A percentile compares a stretch with the other conserved stretches of the same genome.
Conservation (phyloP, 73 alveolate species). For the Paraurostyla sp. region DNA sequence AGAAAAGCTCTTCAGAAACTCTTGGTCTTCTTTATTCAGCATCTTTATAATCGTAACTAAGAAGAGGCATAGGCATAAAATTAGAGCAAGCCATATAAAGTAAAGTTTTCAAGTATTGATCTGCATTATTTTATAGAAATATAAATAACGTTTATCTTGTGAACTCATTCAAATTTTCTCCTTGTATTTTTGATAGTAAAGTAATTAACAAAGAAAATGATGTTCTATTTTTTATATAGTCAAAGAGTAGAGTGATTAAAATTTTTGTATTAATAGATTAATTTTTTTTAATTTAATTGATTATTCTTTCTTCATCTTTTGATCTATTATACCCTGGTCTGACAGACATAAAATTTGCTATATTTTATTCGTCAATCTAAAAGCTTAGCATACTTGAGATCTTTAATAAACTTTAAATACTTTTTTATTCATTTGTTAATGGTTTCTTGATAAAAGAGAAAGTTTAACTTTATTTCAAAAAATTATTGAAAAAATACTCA, state of each 20-base stretch:
- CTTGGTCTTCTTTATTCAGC: not conserved
- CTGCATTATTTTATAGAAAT: not conserved
- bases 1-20: constrained; percentile 37
- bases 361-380: not conserved
- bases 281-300: no score
- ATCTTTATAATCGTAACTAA: constrained; percentile 12
- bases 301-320: not conserved
- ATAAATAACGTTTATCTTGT: not conserved
- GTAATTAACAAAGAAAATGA: not conserved
- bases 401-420: no score
- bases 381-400: not conserved
- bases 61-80: constrained; percentile 9
- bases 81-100: not conserved
- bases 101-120: not conserved
- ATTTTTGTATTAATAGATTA: not conserved
- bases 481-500: no score
- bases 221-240: not conserved
- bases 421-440: no score
- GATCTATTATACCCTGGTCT: not conserved
- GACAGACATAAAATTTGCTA: not conserved
- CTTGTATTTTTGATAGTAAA: not conserved
- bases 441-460: no score
- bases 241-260: not conserved
- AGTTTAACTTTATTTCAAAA: no score
- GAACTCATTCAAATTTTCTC: not conserved